phyloP scores from a whole-genome alignment of 2,329 filamentous ascomycete species.

The Colletotrichum somersetense region DNA sequence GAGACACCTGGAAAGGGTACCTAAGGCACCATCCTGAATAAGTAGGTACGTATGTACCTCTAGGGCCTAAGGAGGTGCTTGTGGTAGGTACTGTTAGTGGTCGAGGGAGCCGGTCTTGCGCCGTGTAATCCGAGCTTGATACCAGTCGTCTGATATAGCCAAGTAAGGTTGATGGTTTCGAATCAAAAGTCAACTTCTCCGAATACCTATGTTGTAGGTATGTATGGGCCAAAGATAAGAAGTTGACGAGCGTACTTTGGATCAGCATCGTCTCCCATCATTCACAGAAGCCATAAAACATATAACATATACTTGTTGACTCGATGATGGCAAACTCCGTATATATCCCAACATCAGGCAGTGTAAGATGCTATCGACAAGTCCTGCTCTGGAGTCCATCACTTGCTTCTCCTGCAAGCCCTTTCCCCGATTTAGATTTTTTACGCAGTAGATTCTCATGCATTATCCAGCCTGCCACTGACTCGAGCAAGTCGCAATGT shows the following conservation, averaged over 20 bases:
- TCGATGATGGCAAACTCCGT: too few species aligned
- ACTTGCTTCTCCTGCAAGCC: neutral
- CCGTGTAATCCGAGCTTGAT: too few species aligned
- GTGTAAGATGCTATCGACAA: neutral
- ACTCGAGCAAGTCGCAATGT: neutral
- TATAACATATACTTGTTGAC: too few species aligned
- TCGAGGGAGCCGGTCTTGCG: too few species aligned
- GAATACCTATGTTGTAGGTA: neutral
- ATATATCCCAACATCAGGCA: neutral
- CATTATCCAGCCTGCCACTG: neutral
- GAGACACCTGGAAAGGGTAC: too few species aligned
- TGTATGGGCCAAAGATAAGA: neutral
- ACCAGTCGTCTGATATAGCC: too few species aligned
- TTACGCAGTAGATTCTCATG: neutral
- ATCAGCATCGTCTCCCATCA: neutral
- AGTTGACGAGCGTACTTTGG: neutral
- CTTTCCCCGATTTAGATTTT: neutral
- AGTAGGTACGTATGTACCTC: too few species aligned
- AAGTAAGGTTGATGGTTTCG: neutral
- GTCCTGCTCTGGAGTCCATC: neutral
- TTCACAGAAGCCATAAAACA: neutral
- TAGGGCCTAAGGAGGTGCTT: too few species aligned
- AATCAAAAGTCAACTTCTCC: neutral
- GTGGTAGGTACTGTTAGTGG: too few species aligned
- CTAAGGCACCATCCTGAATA: too few species aligned